A percentile compares a stretch with the other conserved stretches of the same genome.
These are phyloP conservation scores for Zoysia pacifica DNA, from an alignment of 176 grass and related monocot species.

Conservation along the genomic window DNA sequence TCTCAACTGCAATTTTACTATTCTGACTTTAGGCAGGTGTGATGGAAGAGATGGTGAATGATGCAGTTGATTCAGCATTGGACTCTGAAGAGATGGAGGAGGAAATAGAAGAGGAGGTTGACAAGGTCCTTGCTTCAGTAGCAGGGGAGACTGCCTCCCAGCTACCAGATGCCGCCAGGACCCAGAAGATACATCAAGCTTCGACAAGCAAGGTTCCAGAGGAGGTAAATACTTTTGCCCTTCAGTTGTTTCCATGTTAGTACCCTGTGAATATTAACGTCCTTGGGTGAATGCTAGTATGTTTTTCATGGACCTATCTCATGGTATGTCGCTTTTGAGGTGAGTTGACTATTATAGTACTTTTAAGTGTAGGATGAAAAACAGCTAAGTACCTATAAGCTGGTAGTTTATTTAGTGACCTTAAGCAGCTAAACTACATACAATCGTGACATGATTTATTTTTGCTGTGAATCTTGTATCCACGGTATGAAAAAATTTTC, in stretches of 20 bases:
- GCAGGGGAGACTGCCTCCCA: conserved; percentile 70
- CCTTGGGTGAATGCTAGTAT: neutral
- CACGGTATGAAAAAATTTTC: neutral
- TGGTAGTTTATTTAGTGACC: neutral
- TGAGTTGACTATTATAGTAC: neutral
- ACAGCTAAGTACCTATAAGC: neutral
- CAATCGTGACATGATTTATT: neutral
- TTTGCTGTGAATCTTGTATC: neutral
- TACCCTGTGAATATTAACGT: neutral
- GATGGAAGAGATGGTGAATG: conserved; percentile 95
- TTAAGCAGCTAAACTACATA: neutral
- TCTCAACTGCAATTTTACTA: conserved; percentile 21
- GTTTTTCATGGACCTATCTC: neutral
- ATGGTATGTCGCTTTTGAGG: neutral
- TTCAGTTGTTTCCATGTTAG: neutral
- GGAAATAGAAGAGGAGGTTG: conserved; percentile 92
- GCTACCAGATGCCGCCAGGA: conserved; percentile 75
- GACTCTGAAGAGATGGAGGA: conserved; percentile 94
- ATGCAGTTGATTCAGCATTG: conserved; percentile 84
- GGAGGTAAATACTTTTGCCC: conserved; percentile 42
- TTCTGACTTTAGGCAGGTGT: conserved; percentile 66
- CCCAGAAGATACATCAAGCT: conserved; percentile 68
- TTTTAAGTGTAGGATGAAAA: neutral
- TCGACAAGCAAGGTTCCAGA: conserved; percentile 55
- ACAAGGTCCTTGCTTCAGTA: conserved; percentile 84